phyloP scores from a whole-genome alignment of 2,329 filamentous ascomycete species.

The Lecanicillium sp. region DNA sequence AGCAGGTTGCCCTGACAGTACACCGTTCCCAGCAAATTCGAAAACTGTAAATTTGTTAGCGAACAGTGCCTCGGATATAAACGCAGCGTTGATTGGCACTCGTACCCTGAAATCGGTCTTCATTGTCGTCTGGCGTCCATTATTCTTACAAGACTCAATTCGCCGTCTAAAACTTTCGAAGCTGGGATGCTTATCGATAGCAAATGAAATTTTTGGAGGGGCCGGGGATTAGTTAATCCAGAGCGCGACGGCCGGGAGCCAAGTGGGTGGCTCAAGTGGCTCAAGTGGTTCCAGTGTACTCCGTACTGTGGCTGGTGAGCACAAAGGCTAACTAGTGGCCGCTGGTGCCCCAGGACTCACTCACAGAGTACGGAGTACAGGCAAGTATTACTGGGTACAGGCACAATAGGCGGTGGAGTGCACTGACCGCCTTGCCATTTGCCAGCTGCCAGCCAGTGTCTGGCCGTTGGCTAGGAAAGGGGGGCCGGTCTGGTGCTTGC shows the following conservation, averaged over 20 bases:
- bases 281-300: too few relatives aligned
- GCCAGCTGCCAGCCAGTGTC: background rate
- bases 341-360: too few relatives aligned
- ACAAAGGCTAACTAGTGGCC: too few relatives aligned
- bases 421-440: slow-evolving; percentile 18
- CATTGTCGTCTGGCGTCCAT: slow-evolving; percentile 57
- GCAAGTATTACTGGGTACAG: too few relatives aligned
- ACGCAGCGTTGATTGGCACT: too few relatives aligned
- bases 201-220: slow-evolving; percentile 24
- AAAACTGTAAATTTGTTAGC: slow-evolving; percentile 85
- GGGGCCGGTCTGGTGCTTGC: slow-evolving; percentile 13
- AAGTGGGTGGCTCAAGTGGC: too few relatives aligned
- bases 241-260: slow-evolving; percentile 15
- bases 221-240: slow-evolving; percentile 32
- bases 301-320: too few relatives aligned
- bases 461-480: slow-evolving; percentile 15
- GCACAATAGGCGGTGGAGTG: slow-evolving; percentile 13
- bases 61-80: too few relatives aligned
- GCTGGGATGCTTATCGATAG: slow-evolving; percentile 30
- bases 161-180: slow-evolving; percentile 25
- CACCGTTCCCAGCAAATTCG: slow-evolving; percentile 95
- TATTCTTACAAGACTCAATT: slow-evolving; percentile 18
- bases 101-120: slow-evolving; percentile 97
- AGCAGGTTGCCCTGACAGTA: slow-evolving; percentile 97
- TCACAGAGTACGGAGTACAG: too few relatives aligned